These are phyloP conservation scores for Auxenochlorella pyrenoidosa DNA, from an alignment of 139 green algal species.

Conservation along the genomic window DNA sequence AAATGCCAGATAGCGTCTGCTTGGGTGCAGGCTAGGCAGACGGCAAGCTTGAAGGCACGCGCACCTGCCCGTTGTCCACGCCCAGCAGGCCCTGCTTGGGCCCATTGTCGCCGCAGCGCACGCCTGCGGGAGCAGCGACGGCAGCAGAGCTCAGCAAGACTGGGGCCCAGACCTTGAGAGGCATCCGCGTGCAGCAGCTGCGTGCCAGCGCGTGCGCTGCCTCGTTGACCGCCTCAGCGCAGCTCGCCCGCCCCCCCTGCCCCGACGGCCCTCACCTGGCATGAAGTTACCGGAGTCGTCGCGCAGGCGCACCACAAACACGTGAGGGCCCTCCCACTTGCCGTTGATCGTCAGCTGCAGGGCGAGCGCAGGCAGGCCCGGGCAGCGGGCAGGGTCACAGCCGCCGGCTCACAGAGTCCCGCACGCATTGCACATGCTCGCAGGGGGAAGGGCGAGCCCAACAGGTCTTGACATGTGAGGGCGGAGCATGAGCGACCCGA, in stretches of 20 bases:
- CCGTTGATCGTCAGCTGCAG: conserved; percentile 63
- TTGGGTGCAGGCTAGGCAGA: background rate
- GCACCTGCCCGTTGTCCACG: conserved; percentile 90
- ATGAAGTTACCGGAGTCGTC: conserved; percentile 66
- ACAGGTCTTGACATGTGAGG: too few relatives aligned
- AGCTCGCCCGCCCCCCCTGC: background rate
- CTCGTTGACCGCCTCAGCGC: conserved; percentile 43
- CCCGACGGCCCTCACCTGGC: background rate
- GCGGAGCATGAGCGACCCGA: too few relatives aligned
- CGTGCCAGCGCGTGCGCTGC: too few relatives aligned
- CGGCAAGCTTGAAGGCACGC: conserved; percentile 22
- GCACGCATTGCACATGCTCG: too few relatives aligned
- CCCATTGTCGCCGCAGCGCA: conserved; percentile 80
- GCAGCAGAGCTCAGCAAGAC: too few relatives aligned
- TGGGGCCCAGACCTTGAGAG: background rate
- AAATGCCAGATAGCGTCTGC: too few relatives aligned
- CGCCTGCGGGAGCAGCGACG: conserved; percentile 15
- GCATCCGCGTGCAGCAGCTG: too few relatives aligned
- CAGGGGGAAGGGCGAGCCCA: too few relatives aligned
- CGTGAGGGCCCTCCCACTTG: conserved; percentile 86
- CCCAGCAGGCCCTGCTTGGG: conserved; percentile 87
- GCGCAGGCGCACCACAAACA: conserved; percentile 90
- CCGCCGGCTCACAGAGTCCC: too few relatives aligned
- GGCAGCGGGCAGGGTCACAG: background rate
- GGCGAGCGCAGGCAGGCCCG: background rate